A percentile compares a stretch with the other conserved stretches of the same genome.
These are phyloP conservation scores for Heterobasidion parviporum DNA, from an alignment of 1,284 basidiomycete genomes.

Conservation along the genomic window DNA sequence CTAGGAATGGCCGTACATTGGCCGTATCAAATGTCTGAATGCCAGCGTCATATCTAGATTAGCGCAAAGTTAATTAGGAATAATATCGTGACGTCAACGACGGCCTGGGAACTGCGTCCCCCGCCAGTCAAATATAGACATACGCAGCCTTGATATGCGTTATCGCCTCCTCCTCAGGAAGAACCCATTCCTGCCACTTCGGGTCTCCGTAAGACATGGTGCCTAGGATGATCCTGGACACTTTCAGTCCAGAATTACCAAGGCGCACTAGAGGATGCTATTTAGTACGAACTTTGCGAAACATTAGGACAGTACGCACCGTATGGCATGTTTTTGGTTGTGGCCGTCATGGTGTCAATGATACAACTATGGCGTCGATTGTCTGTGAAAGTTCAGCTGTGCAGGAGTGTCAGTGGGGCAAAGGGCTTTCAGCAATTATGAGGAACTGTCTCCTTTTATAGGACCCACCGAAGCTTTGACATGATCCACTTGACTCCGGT, in stretches of 20 bases:
- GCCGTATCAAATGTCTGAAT: constrained; percentile 15
- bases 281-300: neutral
- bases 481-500: too few relatives aligned
- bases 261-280: constrained; percentile 2
- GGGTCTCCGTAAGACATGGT: constrained; percentile 29
- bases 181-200: constrained; percentile 34
- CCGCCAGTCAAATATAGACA: neutral
- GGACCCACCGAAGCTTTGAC: too few relatives aligned
- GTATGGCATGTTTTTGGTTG: neutral
- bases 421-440: too few relatives aligned
- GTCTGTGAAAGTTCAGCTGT: too few relatives aligned
- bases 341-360: too few relatives aligned
- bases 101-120: too few relatives aligned
- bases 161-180: constrained; percentile 45
- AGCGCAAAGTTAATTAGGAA: too few relatives aligned
- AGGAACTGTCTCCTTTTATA: too few relatives aligned
- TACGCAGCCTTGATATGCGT: constrained; percentile 51
- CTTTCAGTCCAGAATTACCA: constrained; percentile 8
- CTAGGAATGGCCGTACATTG: constrained; percentile 1
- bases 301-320: neutral
- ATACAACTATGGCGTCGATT: too few relatives aligned
- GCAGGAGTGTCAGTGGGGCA: too few relatives aligned
- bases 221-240: constrained; percentile 23
- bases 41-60: constrained; percentile 2
- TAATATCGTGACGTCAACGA: neutral